Percentiles rank a stretch among this genome's conserved stretches.
phyloP scores from a whole-genome alignment of 352 stramenopile species.

The Phytophthora crassamura region DNA sequence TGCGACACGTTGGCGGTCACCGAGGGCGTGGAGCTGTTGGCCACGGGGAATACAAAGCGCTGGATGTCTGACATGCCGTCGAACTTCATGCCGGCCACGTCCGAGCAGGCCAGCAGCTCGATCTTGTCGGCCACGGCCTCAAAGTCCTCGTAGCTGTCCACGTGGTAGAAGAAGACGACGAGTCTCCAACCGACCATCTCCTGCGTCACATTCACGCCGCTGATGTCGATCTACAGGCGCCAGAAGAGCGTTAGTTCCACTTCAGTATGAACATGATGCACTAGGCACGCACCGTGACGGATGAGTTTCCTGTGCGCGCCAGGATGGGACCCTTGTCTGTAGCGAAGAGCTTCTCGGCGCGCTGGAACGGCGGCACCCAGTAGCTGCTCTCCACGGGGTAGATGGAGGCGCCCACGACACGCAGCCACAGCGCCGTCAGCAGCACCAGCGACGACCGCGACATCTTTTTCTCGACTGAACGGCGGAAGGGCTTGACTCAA shows the following conservation, averaged over 20 bases:
- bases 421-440: constrained; percentile 23
- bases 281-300: constrained; percentile 50
- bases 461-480: constrained; percentile 26
- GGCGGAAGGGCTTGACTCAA: not conserved
- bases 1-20: constrained; percentile 63
- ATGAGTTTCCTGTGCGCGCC: constrained; percentile 66
- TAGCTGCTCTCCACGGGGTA: constrained; percentile 74
- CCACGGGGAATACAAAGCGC: constrained; percentile 70
- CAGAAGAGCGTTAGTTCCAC: too few relatives aligned
- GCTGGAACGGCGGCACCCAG: constrained; percentile 84
- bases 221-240: constrained; percentile 57
- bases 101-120: constrained; percentile 74
- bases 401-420: constrained; percentile 51
- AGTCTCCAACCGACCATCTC: constrained; percentile 76
- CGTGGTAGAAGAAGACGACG: constrained; percentile 87
- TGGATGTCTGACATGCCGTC: constrained; percentile 72
- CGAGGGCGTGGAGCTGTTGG: constrained; percentile 45
- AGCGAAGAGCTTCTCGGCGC: constrained; percentile 88
- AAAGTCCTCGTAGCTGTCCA: constrained; percentile 73
- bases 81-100: constrained; percentile 48
- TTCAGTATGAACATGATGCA: not conserved
- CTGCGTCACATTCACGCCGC: constrained; percentile 70
- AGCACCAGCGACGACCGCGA: constrained; percentile 22
- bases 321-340: constrained; percentile 75
- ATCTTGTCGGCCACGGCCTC: constrained; percentile 70